phyloP scores from a whole-genome alignment of 768 basidiomycete species.

The Scleroderma bovista region DNA sequence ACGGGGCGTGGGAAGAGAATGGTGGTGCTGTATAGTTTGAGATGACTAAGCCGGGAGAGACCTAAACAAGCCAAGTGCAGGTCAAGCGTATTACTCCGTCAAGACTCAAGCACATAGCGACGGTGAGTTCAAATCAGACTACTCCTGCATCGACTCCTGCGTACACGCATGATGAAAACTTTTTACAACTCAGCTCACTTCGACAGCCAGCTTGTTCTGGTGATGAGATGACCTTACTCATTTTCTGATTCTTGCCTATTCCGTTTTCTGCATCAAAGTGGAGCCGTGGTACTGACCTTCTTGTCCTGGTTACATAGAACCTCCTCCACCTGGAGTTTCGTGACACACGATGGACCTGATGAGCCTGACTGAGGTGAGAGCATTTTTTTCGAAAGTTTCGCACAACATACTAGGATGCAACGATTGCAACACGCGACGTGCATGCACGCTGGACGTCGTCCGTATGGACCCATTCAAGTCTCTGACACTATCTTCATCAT shows the following conservation, averaged over 20 bases:
- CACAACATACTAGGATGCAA: conserved; percentile 41
- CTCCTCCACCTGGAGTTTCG: too few species aligned
- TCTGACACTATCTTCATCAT: conserved; percentile 40
- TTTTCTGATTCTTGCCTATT: too few species aligned
- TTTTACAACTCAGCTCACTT: conserved; percentile 62
- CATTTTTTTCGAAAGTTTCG: background rate
- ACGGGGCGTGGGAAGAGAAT: conserved; percentile 14
- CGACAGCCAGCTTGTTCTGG: conserved; percentile 40
- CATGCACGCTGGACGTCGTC: conserved; percentile 55
- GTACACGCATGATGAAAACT: conserved; percentile 22
- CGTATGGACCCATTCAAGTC: conserved; percentile 82
- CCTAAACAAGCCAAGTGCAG: too few species aligned
- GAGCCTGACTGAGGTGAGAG: conserved; percentile 14
- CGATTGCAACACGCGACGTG: conserved; percentile 51
- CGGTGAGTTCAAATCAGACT: background rate
- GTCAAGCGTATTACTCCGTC: too few species aligned
- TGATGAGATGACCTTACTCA: conserved; percentile 45
- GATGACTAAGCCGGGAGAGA: too few species aligned
- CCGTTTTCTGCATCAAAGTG: too few species aligned
- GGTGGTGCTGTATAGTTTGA: conserved; percentile 27
- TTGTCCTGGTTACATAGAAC: too few species aligned
- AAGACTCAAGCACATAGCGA: too few species aligned
- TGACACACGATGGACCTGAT: too few species aligned
- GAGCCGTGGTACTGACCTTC: too few species aligned
- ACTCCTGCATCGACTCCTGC: background rate